phyloP scores from a whole-genome alignment of 148 eudicot genomes.

The Vaccinium myrtillus region DNA sequence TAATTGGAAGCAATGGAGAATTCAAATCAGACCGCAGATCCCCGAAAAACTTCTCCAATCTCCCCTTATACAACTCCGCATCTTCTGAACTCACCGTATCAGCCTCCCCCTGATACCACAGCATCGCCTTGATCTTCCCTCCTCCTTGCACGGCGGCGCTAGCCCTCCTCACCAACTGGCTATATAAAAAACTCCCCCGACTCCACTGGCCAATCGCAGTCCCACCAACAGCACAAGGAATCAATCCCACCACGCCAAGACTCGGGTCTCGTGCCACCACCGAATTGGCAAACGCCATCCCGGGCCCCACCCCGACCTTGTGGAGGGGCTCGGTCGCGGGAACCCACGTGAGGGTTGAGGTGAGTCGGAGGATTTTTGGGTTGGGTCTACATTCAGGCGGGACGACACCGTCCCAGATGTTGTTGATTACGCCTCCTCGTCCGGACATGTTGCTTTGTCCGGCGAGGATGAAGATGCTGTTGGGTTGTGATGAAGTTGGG shows the following conservation, averaged over 20 bases:
- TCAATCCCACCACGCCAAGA: slow-evolving; percentile 27
- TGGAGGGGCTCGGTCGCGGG: slow-evolving; percentile 44
- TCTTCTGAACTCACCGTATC: slow-evolving; percentile 22
- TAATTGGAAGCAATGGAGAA: slow-evolving; percentile 16
- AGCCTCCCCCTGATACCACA: slow-evolving; percentile 55
- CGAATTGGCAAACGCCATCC: slow-evolving; percentile 37
- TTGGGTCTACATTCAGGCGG: slow-evolving; percentile 26
- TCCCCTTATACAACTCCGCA: slow-evolving; percentile 19
- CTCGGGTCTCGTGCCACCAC: neutral
- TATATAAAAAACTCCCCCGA: slow-evolving; percentile 21
- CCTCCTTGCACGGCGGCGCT: slow-evolving; percentile 29
- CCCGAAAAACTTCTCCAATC: slow-evolving; percentile 26
- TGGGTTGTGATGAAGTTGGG: neutral
- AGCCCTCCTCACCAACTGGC: slow-evolving; percentile 25
- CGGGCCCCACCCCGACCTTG: slow-evolving; percentile 45
- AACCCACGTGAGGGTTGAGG: slow-evolving; percentile 20
- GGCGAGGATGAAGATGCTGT: slow-evolving; percentile 33
- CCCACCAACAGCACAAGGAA: slow-evolving; percentile 47
- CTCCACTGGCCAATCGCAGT: slow-evolving; percentile 38
- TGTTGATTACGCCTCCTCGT: slow-evolving; percentile 35
- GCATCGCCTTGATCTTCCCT: slow-evolving; percentile 27
- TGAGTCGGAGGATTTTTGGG: slow-evolving; percentile 24
- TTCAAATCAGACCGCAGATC: slow-evolving; percentile 29
- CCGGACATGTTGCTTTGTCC: slow-evolving; percentile 60
- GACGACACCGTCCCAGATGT: slow-evolving; percentile 32